Conservation (phyloP, 345 rosid species). For the Bretschneidera sinensis region DNA sequence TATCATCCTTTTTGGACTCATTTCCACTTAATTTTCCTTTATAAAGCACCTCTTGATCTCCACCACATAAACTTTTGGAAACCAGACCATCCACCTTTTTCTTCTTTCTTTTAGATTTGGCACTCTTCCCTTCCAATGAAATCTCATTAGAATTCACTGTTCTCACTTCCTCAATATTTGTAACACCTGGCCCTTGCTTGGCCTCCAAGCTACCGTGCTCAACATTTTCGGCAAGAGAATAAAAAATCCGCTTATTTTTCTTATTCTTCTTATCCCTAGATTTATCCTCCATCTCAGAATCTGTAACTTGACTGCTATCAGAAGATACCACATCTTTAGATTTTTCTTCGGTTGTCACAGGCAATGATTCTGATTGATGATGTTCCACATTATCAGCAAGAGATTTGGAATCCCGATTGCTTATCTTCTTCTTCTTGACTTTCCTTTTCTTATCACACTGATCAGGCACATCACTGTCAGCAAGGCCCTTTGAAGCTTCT, state of each 20-base stretch:
- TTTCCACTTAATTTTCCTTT: slow-evolving; percentile 11
- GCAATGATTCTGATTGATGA: slow-evolving; percentile 2
- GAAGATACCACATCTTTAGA: slow-evolving; percentile 12
- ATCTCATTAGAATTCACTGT: slow-evolving; percentile 4
- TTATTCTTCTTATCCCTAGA: slow-evolving; percentile 49
- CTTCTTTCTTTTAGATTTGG: slow-evolving; percentile 18
- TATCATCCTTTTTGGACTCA: slow-evolving; percentile 18
- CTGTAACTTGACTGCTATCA: slow-evolving; percentile 17
- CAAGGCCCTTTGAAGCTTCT: slow-evolving; percentile 15
- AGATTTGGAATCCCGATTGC: slow-evolving; percentile 14
- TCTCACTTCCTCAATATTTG: too few species aligned
- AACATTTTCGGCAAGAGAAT: slow-evolving; percentile 9
- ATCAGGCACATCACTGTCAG: neutral
- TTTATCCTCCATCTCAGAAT: slow-evolving; percentile 22
- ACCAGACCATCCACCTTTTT: slow-evolving; percentile 15
- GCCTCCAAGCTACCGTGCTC: slow-evolving; percentile 13
- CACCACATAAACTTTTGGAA: slow-evolving; percentile 1
- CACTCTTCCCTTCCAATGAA: slow-evolving; percentile 16
- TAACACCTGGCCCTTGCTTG: slow-evolving; percentile 5
- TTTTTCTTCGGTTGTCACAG: slow-evolving; percentile 17
- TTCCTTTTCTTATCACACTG: slow-evolving; percentile 28
- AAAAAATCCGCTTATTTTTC: slow-evolving; percentile 28
- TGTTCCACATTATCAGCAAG: slow-evolving; percentile 1
- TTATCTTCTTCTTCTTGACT: slow-evolving; percentile 44
- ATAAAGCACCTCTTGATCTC: slow-evolving; percentile 12